A percentile compares a stretch with the other conserved stretches of the same genome.
These are phyloP conservation scores for Ceratocystis cubensis DNA, from an alignment of 2,329 filamentous ascomycete genomes.

Conservation along the genomic window DNA sequence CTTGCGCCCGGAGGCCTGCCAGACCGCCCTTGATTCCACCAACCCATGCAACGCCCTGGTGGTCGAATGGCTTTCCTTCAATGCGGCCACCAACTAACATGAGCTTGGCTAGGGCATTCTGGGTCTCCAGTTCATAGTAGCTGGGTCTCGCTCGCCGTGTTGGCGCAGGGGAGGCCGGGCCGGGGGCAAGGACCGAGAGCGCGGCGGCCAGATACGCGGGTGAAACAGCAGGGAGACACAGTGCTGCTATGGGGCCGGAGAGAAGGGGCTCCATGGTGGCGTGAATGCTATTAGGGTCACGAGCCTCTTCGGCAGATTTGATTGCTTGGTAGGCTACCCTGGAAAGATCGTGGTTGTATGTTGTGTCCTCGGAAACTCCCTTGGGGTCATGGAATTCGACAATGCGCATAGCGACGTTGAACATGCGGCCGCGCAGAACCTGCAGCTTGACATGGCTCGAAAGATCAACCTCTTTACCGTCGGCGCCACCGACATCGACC, in stretches of 20 bases:
- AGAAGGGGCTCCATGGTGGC: constrained; percentile 61
- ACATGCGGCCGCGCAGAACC: constrained; percentile 79
- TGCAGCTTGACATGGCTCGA: constrained; percentile 59
- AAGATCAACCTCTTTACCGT: constrained; percentile 36
- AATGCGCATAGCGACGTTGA: constrained; percentile 70
- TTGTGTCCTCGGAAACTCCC: constrained; percentile 27
- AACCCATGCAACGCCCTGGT: constrained; percentile 51
- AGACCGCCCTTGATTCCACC: constrained; percentile 70
- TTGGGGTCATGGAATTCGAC: constrained; percentile 65
- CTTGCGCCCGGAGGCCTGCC: constrained; percentile 65
- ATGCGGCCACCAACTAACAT: constrained; percentile 75
- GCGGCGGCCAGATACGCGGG: constrained; percentile 74
- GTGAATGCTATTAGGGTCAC: constrained; percentile 32
- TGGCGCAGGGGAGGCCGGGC: constrained; percentile 63
- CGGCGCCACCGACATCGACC: constrained; percentile 21
- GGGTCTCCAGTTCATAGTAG: constrained; percentile 68
- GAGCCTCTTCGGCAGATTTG: constrained; percentile 29
- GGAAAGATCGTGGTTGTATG: constrained; percentile 40
- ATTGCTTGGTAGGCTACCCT: constrained; percentile 39
- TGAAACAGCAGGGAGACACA: constrained; percentile 71
- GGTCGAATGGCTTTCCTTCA: constrained; percentile 74
- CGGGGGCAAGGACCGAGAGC: constrained; percentile 63
- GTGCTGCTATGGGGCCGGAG: constrained; percentile 64
- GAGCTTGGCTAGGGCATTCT: constrained; percentile 74
- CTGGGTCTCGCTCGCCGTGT: constrained; percentile 61